phyloP scores from a whole-genome alignment of 2,329 filamentous ascomycete species.

The Aspergillus ustus region DNA sequence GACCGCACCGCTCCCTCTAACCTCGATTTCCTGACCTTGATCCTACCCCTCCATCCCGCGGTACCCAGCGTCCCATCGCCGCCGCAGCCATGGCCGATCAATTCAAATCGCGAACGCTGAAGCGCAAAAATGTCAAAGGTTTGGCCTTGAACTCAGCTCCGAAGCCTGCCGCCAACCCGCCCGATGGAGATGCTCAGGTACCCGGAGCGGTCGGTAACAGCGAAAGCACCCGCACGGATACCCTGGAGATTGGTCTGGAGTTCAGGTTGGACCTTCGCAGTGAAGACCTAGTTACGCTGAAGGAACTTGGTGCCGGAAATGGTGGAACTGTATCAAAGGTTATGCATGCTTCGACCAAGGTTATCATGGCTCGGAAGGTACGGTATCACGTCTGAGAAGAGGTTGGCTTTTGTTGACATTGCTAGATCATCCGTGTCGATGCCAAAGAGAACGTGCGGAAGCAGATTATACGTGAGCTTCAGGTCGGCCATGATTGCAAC shows the following conservation, averaged over 20 bases:
- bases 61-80: constrained; percentile 1
- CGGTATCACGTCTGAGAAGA: constrained; percentile 12
- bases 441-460: constrained; percentile 97
- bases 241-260: constrained; percentile 94
- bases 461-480: constrained; percentile 93
- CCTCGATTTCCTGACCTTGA: constrained; percentile 6
- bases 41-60: constrained; percentile 11
- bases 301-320: constrained; percentile 94
- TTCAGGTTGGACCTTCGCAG: constrained; percentile 91
- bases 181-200: constrained; percentile 70
- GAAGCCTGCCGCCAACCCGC: constrained; percentile 69
- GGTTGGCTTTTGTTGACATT: constrained; percentile 13
- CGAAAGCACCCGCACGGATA: constrained; percentile 66
- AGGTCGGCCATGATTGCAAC: constrained; percentile 98
- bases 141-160: constrained; percentile 83
- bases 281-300: constrained; percentile 89
- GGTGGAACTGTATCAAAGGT: constrained; percentile 99
- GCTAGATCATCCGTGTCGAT: constrained; percentile 93
- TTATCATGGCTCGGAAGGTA: constrained; percentile 98
- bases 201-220: constrained; percentile 63
- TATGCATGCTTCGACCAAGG: constrained; percentile 89
- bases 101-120: constrained; percentile 78
- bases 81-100: constrained; percentile 58
- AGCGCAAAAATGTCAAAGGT: constrained; percentile 98
- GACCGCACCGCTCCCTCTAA: constrained; percentile 1